Percentiles rank a stretch among this genome's conserved stretches.
These are phyloP conservation scores for Trichoderma arundinaceum DNA, from an alignment of 2,329 filamentous ascomycete genomes.

Conservation along the genomic window DNA sequence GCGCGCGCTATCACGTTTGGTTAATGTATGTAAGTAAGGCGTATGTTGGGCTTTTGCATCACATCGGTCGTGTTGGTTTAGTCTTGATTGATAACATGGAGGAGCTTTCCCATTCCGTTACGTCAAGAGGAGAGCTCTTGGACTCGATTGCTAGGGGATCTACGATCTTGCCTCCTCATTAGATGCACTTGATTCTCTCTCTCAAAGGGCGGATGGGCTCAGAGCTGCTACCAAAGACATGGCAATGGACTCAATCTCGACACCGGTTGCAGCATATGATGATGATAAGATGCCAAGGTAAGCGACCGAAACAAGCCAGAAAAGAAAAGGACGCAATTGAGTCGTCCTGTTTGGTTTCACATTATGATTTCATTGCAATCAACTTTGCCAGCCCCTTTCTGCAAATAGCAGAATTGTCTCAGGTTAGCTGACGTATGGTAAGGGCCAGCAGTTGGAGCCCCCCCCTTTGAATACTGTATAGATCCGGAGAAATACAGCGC, in stretches of 20 bases:
- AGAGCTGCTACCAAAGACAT: too few species aligned
- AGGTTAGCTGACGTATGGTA: not conserved
- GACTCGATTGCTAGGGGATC: too few species aligned
- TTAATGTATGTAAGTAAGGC: not conserved
- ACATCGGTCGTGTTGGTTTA: too few species aligned
- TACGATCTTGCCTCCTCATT: too few species aligned
- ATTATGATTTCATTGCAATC: not conserved
- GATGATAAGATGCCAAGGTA: not conserved
- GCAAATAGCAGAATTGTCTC: not conserved
- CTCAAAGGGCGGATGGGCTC: too few species aligned
- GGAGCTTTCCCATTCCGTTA: too few species aligned
- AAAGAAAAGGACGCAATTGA: not conserved
- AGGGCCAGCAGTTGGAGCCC: not conserved
- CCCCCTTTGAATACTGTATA: not conserved
- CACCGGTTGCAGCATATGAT: too few species aligned
- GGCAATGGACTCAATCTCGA: too few species aligned
- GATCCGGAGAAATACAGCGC: not conserved
- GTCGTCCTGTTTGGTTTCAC: not conserved
- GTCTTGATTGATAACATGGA: too few species aligned
- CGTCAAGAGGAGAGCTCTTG: too few species aligned
- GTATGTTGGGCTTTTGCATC: too few species aligned
- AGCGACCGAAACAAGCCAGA: not conserved
- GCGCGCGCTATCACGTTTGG: not conserved
- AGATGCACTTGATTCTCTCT: too few species aligned
- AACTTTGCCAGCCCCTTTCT: not conserved